Evolutionary conservation across 2,329 filamentous ascomycete species (phyloP).

Genomic region (Cercospora sojina): DNA sequence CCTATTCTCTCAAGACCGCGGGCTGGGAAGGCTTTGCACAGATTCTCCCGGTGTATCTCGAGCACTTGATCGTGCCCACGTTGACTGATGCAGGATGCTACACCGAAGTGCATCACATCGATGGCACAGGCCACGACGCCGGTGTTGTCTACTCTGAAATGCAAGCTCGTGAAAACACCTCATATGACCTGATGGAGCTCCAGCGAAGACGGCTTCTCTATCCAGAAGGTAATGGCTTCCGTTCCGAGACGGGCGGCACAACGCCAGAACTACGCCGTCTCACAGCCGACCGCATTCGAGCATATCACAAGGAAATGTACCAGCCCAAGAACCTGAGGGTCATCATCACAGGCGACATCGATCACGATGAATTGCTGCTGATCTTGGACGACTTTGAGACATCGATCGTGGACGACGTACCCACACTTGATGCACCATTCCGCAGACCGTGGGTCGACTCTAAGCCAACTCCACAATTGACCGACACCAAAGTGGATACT

Average conservation of each 20-base stretch:
- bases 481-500: slow-evolving; percentile 69
- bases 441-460: slow-evolving; percentile 90
- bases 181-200: slow-evolving; percentile 83
- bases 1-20: slow-evolving; percentile 90
- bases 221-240: slow-evolving; percentile 84
- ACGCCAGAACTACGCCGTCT: slow-evolving; percentile 85
- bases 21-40: slow-evolving; percentile 97
- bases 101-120: slow-evolving; percentile 94
- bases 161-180: slow-evolving; percentile 88
- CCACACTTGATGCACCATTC: slow-evolving; percentile 71
- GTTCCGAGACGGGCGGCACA: slow-evolving; percentile 98
- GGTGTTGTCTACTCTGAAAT: slow-evolving; percentile 92
- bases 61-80: slow-evolving; percentile 88
- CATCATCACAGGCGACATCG: slow-evolving; percentile 86
- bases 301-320: slow-evolving; percentile 95
- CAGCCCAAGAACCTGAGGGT: slow-evolving; percentile 93
- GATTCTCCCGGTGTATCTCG: slow-evolving; percentile 90
- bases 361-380: slow-evolving; percentile 74
- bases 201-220: slow-evolving; percentile 78
- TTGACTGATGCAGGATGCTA: slow-evolving; percentile 90
- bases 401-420: slow-evolving; percentile 79
- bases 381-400: slow-evolving; percentile 87
- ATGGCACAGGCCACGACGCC: slow-evolving; percentile 90
- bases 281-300: slow-evolving; percentile 85
- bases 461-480: slow-evolving; percentile 69